Base-by-base conservation (phyloP, 1,284 basidiomycete genomes). In the Xerocomus amazonicus region DNA sequence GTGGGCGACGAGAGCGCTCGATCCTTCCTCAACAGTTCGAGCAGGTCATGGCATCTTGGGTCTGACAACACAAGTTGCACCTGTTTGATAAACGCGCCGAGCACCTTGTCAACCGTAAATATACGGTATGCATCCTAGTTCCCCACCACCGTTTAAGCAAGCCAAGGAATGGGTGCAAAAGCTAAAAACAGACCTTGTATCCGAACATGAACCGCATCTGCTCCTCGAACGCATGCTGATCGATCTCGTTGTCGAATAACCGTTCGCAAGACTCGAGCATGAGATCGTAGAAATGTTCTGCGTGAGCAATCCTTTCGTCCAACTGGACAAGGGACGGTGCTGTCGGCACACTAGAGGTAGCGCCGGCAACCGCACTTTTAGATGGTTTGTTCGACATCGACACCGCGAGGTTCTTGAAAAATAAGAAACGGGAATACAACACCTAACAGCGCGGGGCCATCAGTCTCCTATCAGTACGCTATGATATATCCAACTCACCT, bases 31-130 rank as follows among this genome's bases (percentile, higher is more conserved):
- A 98, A 74, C 16, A 90, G 73, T 45, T 88, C 83, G 28, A 92
- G 78, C 37, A 97, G 73, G 50, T 96, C 92, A 58, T 93, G 90
- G 61, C 87, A 91, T 66, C 88, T 90, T 27, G 77, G 66, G 61
- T 98, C 96, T 3, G 80, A 73, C 31, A 95, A 75, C 47, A 94
- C 77, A 29, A 80, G 74, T 69, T 97, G 92, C 51, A 83, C 90
- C 75, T 89, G 93, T 68, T 90, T 97, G 70, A 92, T 86, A 60
- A 92, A 79, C n/a, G 82, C 79, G 3, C 87, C 88, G 47, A 96
- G 82, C 43, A 96, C 77, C 68, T 96, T 93, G 72, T 97, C 94
- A n/a, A 97, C 73, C 0, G 94, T 97, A 66, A 96, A 97, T 62
- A 91, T 81, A 62, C 87, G 87, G 68, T 91, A 96, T 0, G 83